A percentile compares a stretch with the other conserved stretches of the same genome.
These are phyloP conservation scores for Leccinum variicolor DNA, from an alignment of 768 basidiomycete genomes.

Conservation along the genomic window DNA sequence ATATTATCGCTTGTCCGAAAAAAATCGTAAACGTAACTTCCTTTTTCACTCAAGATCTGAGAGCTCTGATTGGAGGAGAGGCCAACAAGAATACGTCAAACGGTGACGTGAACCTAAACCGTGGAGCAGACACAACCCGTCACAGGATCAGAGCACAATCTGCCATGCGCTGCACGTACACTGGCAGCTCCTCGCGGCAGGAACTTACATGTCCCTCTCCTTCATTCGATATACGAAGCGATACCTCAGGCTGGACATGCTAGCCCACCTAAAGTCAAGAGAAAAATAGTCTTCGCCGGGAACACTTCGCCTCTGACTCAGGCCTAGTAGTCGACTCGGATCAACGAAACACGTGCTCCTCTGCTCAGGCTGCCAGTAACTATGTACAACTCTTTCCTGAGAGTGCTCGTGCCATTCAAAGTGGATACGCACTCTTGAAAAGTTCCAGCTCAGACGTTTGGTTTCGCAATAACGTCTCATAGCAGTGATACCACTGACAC, in stretches of 20 bases:
- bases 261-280: conserved; percentile 24
- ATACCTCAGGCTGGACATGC: conserved; percentile 33
- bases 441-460: background rate
- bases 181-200: conserved; percentile 46
- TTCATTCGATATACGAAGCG: conserved; percentile 32
- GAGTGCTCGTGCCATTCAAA: background rate
- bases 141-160: background rate
- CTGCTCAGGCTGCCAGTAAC: conserved; percentile 24
- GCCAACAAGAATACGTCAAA: too few relatives aligned
- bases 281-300: conserved; percentile 14
- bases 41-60: too few relatives aligned
- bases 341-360: conserved; percentile 34
- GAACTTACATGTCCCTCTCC: conserved; percentile 63
- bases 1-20: too few relatives aligned
- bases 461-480: background rate
- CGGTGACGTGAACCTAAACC: conserved; percentile 29
- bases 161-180: background rate
- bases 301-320: background rate
- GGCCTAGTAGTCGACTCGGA: background rate
- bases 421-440: too few relatives aligned
- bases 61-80: too few relatives aligned
- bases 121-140: conserved; percentile 56
- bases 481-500: background rate
- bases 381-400: background rate
- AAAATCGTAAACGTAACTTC: too few relatives aligned